phyloP scores from a whole-genome alignment of 495 filamentous ascomycete genomes.

The Chaetomium cochliodes region DNA sequence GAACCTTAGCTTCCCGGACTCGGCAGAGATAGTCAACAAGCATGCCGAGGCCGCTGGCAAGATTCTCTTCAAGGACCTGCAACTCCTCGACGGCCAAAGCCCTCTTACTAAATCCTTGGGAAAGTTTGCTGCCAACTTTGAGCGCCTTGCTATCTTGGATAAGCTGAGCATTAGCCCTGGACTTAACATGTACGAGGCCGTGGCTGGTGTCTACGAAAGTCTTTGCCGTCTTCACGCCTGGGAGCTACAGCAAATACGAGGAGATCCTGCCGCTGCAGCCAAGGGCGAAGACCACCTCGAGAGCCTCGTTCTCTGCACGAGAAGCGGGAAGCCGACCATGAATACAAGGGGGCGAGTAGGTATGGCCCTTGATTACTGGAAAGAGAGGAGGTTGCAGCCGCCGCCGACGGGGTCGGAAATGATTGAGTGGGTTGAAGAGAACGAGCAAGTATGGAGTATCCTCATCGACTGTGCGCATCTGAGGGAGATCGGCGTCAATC shows the following conservation, averaged over 20 bases:
- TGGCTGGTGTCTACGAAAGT: conserved; percentile 74
- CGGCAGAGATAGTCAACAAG: conserved; percentile 48
- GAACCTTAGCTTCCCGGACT: conserved; percentile 46
- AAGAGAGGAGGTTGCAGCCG: conserved; percentile 55
- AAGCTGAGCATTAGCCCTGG: conserved; percentile 68
- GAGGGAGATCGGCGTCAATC: conserved; percentile 49
- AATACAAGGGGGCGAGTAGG: conserved; percentile 71
- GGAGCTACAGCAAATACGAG: conserved; percentile 61
- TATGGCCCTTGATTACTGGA: conserved; percentile 84
- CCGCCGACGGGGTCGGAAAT: conserved; percentile 32
- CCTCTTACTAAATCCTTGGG: conserved; percentile 61
- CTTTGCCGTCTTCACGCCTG: conserved; percentile 62
- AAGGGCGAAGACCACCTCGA: conserved; percentile 54
- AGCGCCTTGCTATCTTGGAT: conserved; percentile 74
- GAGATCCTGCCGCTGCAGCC: conserved; percentile 45
- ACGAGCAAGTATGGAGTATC: conserved; percentile 56
- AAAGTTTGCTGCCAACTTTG: conserved; percentile 75
- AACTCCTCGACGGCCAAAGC: conserved; percentile 45
- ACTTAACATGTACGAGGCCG: conserved; percentile 84
- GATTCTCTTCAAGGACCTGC: conserved; percentile 57
- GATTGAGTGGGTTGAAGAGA: conserved; percentile 28
- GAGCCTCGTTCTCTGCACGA: conserved; percentile 58
- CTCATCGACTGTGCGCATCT: conserved; percentile 61
- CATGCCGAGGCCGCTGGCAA: conserved; percentile 50
- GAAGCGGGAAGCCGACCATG: conserved; percentile 75